These are phyloP conservation scores for Pinus tabuliformis DNA, from an alignment of 75 land plant genomes.

Conservation along the genomic window DNA sequence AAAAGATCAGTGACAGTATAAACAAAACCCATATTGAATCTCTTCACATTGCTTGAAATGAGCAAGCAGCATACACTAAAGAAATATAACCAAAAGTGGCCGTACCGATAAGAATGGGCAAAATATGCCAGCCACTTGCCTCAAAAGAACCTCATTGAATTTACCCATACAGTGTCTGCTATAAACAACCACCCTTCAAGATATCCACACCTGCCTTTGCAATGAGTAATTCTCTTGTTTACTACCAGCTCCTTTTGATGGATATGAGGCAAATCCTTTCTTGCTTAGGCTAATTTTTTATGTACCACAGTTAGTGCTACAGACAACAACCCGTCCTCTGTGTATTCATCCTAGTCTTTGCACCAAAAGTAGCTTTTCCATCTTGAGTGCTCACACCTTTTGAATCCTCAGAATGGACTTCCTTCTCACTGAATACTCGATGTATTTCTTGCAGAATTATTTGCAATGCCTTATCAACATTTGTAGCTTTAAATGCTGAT, in stretches of 20 bases:
- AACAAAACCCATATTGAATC: constrained; percentile 2
- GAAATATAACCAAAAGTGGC: neutral
- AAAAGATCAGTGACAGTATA: neutral
- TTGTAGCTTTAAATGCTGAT: constrained; percentile 57
- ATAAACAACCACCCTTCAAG: neutral
- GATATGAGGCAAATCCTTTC: neutral
- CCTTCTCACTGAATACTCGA: constrained; percentile 58
- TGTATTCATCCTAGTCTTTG: constrained; percentile 21
- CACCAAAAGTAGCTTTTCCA: constrained; percentile 43
- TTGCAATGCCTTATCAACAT: constrained; percentile 71
- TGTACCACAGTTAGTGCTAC: neutral
- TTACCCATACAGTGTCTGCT: neutral
- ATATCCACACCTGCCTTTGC: neutral
- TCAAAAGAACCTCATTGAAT: neutral
- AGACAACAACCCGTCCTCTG: constrained; percentile 60
- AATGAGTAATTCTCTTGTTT: neutral
- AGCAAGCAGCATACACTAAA: neutral
- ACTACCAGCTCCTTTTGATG: neutral
- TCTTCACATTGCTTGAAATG: constrained; percentile 1
- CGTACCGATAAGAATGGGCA: constrained; percentile 6
- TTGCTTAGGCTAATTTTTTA: neutral
- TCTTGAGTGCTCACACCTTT: constrained; percentile 41
- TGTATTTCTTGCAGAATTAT: constrained; percentile 63
- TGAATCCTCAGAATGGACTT: constrained; percentile 48
- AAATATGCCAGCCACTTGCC: constrained; percentile 1